Conservation (phyloP, 2,329 filamentous ascomycete species). For the Aspergillus uvarum region DNA sequence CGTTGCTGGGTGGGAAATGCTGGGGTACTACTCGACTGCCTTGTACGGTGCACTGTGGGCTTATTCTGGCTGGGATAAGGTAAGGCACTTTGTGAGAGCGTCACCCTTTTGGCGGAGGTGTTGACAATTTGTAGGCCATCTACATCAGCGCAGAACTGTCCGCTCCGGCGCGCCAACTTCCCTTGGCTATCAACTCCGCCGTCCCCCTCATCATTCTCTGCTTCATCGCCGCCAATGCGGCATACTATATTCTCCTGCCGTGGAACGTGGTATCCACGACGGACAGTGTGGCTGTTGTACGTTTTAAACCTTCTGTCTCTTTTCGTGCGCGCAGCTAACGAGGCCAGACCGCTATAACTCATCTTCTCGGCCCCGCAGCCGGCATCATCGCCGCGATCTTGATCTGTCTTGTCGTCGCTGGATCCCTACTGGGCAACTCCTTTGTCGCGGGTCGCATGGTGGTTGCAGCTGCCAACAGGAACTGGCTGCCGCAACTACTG, state of each 20-base stretch:
- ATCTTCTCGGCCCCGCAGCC: constrained; percentile 13
- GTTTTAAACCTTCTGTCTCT: not conserved
- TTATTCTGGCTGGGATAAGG: constrained; percentile 22
- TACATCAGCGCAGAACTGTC: constrained; percentile 19
- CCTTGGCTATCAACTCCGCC: constrained; percentile 19
- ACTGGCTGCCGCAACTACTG: constrained; percentile 18
- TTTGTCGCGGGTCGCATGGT: constrained; percentile 20
- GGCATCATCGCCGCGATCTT: constrained; percentile 13
- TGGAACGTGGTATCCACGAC: constrained; percentile 18
- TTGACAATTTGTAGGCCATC: constrained; percentile 11
- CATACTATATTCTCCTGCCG: constrained; percentile 19
- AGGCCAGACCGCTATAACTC: constrained; percentile 12
- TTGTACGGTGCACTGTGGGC: constrained; percentile 21
- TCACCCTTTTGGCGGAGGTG: no score
- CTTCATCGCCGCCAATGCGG: constrained; percentile 18
- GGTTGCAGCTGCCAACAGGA: constrained; percentile 15
- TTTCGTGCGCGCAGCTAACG: not conserved
- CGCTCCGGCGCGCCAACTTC: constrained; percentile 18
- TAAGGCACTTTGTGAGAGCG: no score
- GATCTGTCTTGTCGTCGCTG: constrained; percentile 18
- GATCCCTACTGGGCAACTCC: constrained; percentile 18
- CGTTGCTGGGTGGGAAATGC: constrained; percentile 14
- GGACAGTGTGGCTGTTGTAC: constrained; percentile 20
- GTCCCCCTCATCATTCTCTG: constrained; percentile 17
- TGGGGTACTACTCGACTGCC: constrained; percentile 19